Base-by-base conservation (phyloP, 306 rosid species). In the Begonia masoniana region DNA sequence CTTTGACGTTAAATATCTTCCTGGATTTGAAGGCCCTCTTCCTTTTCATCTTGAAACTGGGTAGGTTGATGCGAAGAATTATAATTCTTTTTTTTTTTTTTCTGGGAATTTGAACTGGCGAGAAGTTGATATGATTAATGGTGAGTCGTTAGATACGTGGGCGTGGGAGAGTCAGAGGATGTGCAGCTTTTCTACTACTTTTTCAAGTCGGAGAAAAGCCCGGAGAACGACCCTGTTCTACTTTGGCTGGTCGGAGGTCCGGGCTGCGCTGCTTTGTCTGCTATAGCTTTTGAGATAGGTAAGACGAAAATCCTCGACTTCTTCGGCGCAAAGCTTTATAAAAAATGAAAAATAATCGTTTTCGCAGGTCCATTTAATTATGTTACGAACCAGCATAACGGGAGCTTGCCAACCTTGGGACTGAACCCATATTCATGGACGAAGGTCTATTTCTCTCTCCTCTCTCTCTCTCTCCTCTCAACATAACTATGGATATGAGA, bases 161-260 rank as follows among this genome's bases (percentile, higher is more conserved):
- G 85, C 36, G 95, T 82, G 3, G 88, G 81, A 14, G 94, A 82
- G 26, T 12, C 63, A 41, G 82, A 82, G 51, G 76, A 74, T 11
- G 75, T 69, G 26, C 77, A 86, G 47, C 56, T 63, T 0, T 86
- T 86, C 58, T 86, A 79, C 54, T 85, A 85, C 16, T 82, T 82
- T 45, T 58, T 82, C 2, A 73, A 82, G 64, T 81, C 87, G 1
- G 79, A 86, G 57, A 74, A 58, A 10, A 72, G 70, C 47, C 87
- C 95, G 0, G 56, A 64, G 15, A 56, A 74, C 1, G 93, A 78
- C 31, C 95, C 93, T 69, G 77, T 86, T 6, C 7, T 86, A 47
- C 68, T 82, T 51, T 86, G 88, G 95, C 74, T 82, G 10, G 71
- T 80, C 2, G 95, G 95, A 1, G 95, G 93, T 10, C 93, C 93